Conservation (phyloP, 352 stramenopile genomes). For the Phytophthora tubulina region DNA sequence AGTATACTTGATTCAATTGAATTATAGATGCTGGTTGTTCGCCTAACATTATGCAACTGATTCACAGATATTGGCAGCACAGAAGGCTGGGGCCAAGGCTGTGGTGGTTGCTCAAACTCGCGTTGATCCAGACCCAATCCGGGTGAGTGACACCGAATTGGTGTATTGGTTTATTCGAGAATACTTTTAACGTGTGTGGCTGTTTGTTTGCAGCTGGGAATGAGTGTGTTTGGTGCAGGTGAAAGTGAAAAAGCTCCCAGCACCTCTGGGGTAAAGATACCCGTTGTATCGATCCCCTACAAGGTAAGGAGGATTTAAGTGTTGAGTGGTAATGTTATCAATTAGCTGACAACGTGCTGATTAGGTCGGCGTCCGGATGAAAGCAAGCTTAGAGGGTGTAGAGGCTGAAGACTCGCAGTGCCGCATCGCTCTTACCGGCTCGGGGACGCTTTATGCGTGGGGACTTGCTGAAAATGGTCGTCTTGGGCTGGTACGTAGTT, state of each 20-base stretch:
- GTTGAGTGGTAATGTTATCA: not conserved
- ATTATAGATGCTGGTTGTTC: not conserved
- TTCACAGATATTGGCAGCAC: constrained; percentile 61
- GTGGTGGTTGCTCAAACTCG: constrained; percentile 69
- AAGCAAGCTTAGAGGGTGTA: constrained; percentile 48
- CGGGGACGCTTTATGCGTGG: constrained; percentile 74
- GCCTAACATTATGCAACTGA: constrained; percentile 1
- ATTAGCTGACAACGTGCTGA: not conserved
- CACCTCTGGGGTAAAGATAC: constrained; percentile 67
- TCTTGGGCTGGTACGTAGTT: constrained; percentile 60
- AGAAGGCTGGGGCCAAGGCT: constrained; percentile 75
- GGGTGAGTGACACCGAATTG: constrained; percentile 36
- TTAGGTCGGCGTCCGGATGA: constrained; percentile 58
- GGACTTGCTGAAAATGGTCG: constrained; percentile 74
- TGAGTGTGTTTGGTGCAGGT: constrained; percentile 52
- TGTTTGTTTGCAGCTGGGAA: constrained; percentile 46
- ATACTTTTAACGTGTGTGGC: not conserved
- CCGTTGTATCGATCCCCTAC: constrained; percentile 68
- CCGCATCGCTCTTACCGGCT: constrained; percentile 50
- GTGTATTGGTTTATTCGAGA: not conserved
- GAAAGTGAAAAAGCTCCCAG: constrained; percentile 50
- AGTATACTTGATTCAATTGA: not conserved
- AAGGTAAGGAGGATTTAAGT: constrained; percentile 36
- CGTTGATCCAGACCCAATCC: constrained; percentile 54
- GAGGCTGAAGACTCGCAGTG: constrained; percentile 58